phyloP scores from a whole-genome alignment of 352 stramenopile species.

The Globisporangium parvum region DNA sequence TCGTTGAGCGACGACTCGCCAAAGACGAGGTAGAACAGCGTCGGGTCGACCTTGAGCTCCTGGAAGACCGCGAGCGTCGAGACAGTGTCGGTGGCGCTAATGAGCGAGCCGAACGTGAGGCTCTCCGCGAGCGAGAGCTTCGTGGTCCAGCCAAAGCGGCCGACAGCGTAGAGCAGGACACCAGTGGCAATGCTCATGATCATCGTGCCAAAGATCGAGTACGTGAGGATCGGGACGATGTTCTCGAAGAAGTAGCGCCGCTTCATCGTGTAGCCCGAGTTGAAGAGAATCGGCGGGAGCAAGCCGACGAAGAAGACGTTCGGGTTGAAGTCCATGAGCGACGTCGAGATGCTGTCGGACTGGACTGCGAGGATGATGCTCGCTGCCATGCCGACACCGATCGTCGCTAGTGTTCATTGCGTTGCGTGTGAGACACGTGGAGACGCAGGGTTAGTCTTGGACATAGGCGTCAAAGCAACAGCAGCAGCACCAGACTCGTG shows the following conservation, averaged over 20 bases:
- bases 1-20: slow-evolving; percentile 94
- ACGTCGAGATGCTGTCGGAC: slow-evolving; percentile 60
- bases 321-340: slow-evolving; percentile 85
- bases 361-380: slow-evolving; percentile 58
- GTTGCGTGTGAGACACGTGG: background rate
- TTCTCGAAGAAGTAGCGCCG: slow-evolving; percentile 91
- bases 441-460: background rate
- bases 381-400: slow-evolving; percentile 49
- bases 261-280: slow-evolving; percentile 91
- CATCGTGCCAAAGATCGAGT: slow-evolving; percentile 87
- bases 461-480: too few species aligned
- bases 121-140: slow-evolving; percentile 84
- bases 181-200: slow-evolving; percentile 87
- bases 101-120: slow-evolving; percentile 89
- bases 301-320: slow-evolving; percentile 92
- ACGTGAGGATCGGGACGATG: slow-evolving; percentile 86
- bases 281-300: slow-evolving; percentile 94
- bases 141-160: slow-evolving; percentile 55
- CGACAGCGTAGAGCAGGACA: slow-evolving; percentile 64
- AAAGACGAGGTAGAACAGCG: slow-evolving; percentile 94
- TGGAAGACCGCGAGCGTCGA: slow-evolving; percentile 91
- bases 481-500: background rate
- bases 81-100: slow-evolving; percentile 92
- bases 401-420: slow-evolving; percentile 27
- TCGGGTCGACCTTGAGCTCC: slow-evolving; percentile 84